A percentile compares a stretch with the other conserved stretches of the same genome.
Conservation (phyloP, 2,329 filamentous ascomycete genomes). For the Colletotrichum echinochloae region DNA sequence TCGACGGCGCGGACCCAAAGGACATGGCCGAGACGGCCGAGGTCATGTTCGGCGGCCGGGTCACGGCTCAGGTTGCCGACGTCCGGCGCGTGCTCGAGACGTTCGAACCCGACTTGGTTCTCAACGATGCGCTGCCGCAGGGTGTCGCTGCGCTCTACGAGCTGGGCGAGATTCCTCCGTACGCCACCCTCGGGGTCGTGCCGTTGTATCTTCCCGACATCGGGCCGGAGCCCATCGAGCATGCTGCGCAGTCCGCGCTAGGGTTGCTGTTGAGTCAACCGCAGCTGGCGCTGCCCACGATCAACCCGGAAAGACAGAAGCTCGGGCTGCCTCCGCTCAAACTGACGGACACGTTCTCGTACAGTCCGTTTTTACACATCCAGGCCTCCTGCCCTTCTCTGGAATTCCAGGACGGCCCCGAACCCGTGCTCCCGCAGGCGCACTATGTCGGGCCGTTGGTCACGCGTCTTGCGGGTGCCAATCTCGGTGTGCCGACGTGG, state of each 20-base stretch:
- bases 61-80: constrained; percentile 52
- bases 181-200: constrained; percentile 55
- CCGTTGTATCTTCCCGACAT: constrained; percentile 53
- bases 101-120: constrained; percentile 49
- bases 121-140: constrained; percentile 54
- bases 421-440: constrained; percentile 41
- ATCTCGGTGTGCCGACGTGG: constrained; percentile 47
- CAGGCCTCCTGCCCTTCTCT: constrained; percentile 51
- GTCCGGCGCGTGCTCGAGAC: constrained; percentile 48
- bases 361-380: constrained; percentile 54
- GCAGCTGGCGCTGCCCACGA: constrained; percentile 45
- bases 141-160: constrained; percentile 52
- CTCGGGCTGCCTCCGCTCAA: constrained; percentile 48
- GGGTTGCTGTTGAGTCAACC: constrained; percentile 48
- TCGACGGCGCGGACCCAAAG: constrained; percentile 46
- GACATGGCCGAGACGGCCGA: constrained; percentile 50
- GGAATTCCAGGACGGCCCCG: constrained; percentile 48
- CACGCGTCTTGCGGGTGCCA: constrained; percentile 38
- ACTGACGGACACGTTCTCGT: constrained; percentile 49
- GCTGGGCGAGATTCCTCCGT: constrained; percentile 50
- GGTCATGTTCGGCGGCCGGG: constrained; percentile 44
- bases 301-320: constrained; percentile 48
- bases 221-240: constrained; percentile 45
- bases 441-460: constrained; percentile 53
- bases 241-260: constrained; percentile 44